Conservation (phyloP, 345 rosid genomes). For the Rhizophora apiculata region DNA sequence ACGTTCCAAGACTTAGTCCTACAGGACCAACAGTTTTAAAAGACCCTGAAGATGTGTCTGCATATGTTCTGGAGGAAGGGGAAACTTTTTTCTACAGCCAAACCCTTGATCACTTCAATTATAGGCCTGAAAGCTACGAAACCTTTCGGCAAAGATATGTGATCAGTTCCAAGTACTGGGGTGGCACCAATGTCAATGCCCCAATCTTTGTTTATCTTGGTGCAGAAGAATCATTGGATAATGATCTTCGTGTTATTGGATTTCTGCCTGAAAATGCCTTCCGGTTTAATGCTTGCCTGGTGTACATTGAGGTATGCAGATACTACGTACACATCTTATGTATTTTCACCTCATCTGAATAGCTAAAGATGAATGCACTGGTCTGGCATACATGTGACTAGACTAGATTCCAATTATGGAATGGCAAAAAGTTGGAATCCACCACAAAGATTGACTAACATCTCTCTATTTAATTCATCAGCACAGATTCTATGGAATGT, state of each 20-base stretch:
- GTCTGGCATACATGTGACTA: too few relatives aligned
- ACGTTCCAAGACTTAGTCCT: conserved; percentile 38
- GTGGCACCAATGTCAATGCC: conserved; percentile 25
- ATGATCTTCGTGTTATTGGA: background rate
- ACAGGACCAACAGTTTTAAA: conserved; percentile 9
- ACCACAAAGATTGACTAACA: background rate
- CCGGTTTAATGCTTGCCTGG: conserved; percentile 27
- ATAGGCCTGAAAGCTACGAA: conserved; percentile 35
- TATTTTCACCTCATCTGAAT: background rate
- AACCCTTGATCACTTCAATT: conserved; percentile 52
- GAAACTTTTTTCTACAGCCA: conserved; percentile 38
- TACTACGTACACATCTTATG: background rate
- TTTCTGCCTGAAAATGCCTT: conserved; percentile 35
- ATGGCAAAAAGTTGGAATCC: too few relatives aligned
- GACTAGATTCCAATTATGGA: too few relatives aligned
- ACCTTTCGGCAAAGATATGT: conserved; percentile 39
- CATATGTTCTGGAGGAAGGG: conserved; percentile 11
- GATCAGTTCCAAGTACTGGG: conserved; percentile 39
- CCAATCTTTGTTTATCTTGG: conserved; percentile 45
- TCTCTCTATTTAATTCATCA: conserved; percentile 7
- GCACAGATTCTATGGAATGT: conserved; percentile 49
- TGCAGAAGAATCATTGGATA: conserved; percentile 26
- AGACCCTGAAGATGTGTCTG: conserved; percentile 3
- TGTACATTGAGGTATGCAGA: conserved; percentile 40
- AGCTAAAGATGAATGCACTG: background rate